Percentiles rank a stretch among this genome's conserved stretches.
Evolutionary conservation across 352 stramenopile genomes (phyloP).

Genomic region (Phytophthora foliorum): DNA sequence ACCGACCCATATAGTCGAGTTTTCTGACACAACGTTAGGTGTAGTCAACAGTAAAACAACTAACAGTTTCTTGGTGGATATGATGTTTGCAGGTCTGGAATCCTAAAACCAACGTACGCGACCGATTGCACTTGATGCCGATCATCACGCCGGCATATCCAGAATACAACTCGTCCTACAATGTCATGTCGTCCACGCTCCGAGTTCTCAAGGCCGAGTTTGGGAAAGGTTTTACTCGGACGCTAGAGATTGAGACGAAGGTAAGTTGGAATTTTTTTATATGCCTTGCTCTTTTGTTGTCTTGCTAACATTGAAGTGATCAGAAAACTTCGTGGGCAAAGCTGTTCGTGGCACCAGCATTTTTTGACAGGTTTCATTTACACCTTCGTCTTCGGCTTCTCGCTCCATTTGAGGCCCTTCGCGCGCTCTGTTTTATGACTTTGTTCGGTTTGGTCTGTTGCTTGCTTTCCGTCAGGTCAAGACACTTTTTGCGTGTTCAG

Average conservation of each 20-base stretch:
- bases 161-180: conserved; percentile 98
- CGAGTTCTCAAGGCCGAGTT: conserved; percentile 94
- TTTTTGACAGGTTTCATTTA: conserved; percentile 77
- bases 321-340: conserved; percentile 84
- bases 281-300: not conserved
- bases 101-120: conserved; percentile 80
- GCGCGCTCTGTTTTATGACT: conserved; percentile 21
- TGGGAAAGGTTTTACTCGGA: conserved; percentile 62
- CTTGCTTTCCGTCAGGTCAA: conserved; percentile 50
- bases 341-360: conserved; percentile 75
- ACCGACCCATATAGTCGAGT: not conserved
- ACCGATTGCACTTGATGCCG: conserved; percentile 97
- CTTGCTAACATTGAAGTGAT: conserved; percentile 16
- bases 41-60: not conserved
- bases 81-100: conserved; percentile 84
- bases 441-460: conserved; percentile 7
- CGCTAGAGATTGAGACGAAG: conserved; percentile 87
- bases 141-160: conserved; percentile 99
- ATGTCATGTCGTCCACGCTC: conserved; percentile 94
- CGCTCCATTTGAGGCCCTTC: not conserved
- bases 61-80: conserved; percentile 19
- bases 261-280: conserved; percentile 31
- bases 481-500: conserved; percentile 86
- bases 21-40: not conserved
- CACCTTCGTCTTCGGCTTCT: not conserved